Evolutionary conservation across 2,329 filamentous ascomycete species (phyloP).

Genomic region (Neophaeococcomyces mojaviensis): DNA sequence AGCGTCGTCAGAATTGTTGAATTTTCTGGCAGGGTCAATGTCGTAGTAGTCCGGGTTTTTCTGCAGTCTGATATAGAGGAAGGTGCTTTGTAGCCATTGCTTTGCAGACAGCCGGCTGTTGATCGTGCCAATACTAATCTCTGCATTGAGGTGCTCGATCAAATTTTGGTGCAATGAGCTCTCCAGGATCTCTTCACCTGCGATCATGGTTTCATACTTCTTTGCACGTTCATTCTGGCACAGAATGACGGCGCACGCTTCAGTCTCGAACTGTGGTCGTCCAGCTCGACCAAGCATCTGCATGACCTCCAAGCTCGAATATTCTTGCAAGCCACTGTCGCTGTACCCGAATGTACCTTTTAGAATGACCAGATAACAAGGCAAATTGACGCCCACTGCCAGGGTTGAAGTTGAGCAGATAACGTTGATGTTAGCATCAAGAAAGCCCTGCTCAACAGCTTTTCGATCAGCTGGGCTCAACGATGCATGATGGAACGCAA

Average conservation of each 20-base stretch:
- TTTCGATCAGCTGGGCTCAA: slow-evolving; percentile 57
- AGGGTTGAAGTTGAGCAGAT: slow-evolving; percentile 85
- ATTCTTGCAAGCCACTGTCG: slow-evolving; percentile 56
- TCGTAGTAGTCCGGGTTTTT: slow-evolving; percentile 66
- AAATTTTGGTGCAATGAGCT: slow-evolving; percentile 72
- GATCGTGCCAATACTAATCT: slow-evolving; percentile 70
- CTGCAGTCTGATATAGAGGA: slow-evolving; percentile 66
- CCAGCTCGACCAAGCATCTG: slow-evolving; percentile 85
- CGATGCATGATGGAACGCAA: slow-evolving; percentile 78
- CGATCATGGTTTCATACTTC: slow-evolving; percentile 66
- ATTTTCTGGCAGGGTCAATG: slow-evolving; percentile 47
- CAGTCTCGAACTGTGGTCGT: slow-evolving; percentile 73
- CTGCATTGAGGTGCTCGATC: slow-evolving; percentile 77
- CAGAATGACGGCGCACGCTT: slow-evolving; percentile 70
- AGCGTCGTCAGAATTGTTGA: slow-evolving; percentile 51
- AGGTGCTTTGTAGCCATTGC: slow-evolving; percentile 69
- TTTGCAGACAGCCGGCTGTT: slow-evolving; percentile 57
- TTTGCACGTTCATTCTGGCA: slow-evolving; percentile 58
- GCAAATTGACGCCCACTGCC: slow-evolving; percentile 75
- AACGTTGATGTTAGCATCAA: slow-evolving; percentile 64
- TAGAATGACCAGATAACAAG: slow-evolving; percentile 73
- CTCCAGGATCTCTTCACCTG: slow-evolving; percentile 65
- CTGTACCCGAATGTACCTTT: slow-evolving; percentile 69
- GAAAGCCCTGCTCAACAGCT: slow-evolving; percentile 59
- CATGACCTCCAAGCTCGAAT: slow-evolving; percentile 77